Evolutionary conservation across 2,329 filamentous ascomycete genomes (phyloP), one percentile per base, ranked within the genome.

Genomic region (Escovopsis sp.): DNA sequence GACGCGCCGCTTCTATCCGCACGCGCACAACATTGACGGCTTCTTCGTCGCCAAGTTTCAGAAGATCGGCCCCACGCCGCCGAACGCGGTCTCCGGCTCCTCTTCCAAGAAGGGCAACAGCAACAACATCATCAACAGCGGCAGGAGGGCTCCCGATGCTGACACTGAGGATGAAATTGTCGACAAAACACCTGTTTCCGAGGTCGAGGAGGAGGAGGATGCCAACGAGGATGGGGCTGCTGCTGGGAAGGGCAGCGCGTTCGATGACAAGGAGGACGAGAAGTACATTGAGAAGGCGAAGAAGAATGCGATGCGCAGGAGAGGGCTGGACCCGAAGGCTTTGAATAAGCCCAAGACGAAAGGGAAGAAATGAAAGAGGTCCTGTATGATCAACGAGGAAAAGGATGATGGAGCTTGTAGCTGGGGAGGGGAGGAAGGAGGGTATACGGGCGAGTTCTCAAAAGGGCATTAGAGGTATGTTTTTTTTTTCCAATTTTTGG

Each of bases 31-130:
- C 61, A 86, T 98, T 25, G 90, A 96, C 56, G 90, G 90, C 44
- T 98, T 98, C 76, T 98, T 86, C 55, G 90, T 98, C 41, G 84
- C 86, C 51, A 98, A 98, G 60, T 81, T 98, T 62, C 87, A 93
- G 61, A 98, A 98, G 70, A 74, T 74, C 13, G 88, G 76, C 0
- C 80, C 84, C 3, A 83, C 81, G 28, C 78, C 82, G 1, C 61
- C 67, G 38, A 73, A 70, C 41, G 43, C 43, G 31, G 48, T 48
- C 12, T 40, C 61, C 18, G 42, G 41, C 32, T 62, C 64, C 36
- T n/a, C n/a, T n/a, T 25, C 21, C 21, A 50, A 48, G 36, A 38
- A 44, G 14, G 46, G 45, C 31, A 36, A 39, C 18, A 25, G 11
- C 21, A 11, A 9, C 21, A 9, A 8, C 7, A 11, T 8, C n/a